phyloP scores from a whole-genome alignment of 2,329 filamentous ascomycete species.

The Pyricularia pennisetigena region DNA sequence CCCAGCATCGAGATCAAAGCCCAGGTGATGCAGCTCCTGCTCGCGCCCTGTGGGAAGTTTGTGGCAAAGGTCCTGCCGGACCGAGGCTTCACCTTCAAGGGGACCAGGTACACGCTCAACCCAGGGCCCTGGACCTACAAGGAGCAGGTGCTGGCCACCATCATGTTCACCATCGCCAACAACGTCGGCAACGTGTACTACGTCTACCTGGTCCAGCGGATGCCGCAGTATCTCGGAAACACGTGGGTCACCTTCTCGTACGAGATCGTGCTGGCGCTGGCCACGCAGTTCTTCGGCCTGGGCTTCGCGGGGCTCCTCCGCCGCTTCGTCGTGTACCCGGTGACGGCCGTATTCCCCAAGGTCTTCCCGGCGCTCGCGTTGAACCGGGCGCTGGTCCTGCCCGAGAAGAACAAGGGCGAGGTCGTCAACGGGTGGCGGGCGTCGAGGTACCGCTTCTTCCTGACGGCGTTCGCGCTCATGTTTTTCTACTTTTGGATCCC shows the following conservation, averaged over 20 bases:
- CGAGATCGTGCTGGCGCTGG: constrained; percentile 28
- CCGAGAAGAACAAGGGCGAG: constrained; percentile 22
- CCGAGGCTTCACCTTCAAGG: constrained; percentile 30
- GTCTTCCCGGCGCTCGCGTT: constrained; percentile 26
- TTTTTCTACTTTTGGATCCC: constrained; percentile 39
- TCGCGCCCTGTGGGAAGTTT: constrained; percentile 34
- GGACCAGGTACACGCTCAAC: constrained; percentile 27
- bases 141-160: constrained; percentile 31
- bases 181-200: constrained; percentile 23
- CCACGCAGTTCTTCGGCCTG: constrained; percentile 31
- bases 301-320: constrained; percentile 29
- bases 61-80: constrained; percentile 32
- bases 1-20: constrained; percentile 43
- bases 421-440: constrained; percentile 32
- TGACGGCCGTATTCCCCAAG: constrained; percentile 30
- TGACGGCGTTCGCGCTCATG: constrained; percentile 24
- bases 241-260: constrained; percentile 28
- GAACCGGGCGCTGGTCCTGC: constrained; percentile 20
- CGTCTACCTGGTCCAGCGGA: constrained; percentile 24
- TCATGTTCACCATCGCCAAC: constrained; percentile 27
- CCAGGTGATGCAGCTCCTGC: constrained; percentile 36
- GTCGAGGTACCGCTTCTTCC: constrained; percentile 33
- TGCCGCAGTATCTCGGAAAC: constrained; percentile 28
- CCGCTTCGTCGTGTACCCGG: constrained; percentile 27
- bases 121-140: constrained; percentile 31